Evolutionary conservation across 257 asterid species (phyloP), one percentile per base, ranked within the genome.

Genomic region (Solanum commersonii): DNA sequence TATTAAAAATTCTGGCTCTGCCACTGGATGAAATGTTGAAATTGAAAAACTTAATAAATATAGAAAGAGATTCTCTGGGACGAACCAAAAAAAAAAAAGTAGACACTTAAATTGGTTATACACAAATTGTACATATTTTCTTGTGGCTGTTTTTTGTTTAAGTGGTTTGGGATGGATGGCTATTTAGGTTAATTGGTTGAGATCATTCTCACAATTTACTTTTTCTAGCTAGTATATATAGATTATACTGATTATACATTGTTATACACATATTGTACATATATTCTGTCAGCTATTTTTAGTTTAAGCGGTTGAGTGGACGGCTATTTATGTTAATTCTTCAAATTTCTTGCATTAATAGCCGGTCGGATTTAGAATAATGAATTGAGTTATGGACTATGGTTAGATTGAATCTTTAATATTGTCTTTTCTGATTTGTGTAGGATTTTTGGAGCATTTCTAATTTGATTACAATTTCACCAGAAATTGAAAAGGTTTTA

Each of bases 381-480:
- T 18, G 40, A 79, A 44, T 79, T 9, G 65, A 44, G 14, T 13
- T 27, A 33, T 81, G 29, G 14, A 15, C 84, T 31, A 44, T 79
- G 65, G 31, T 27, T 33, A 44, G 12, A 44, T 44, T 79, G 65
- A 44, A 42, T 44, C 65, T 29, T 81, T 81, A 44, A 44, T 15
- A 27, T 14, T 52, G 63, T 79, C 38, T 42, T 12, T 44, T 79
- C 16, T 46, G 4, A 71, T 79, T 40, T 85, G 63, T 83, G 67
- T 89, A 91, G 96, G 94, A 92, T 81, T 88, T 46, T 87, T 77
- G 89, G 87, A 83, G 91, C 34, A 86, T 90, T 87, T 67, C 90
- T 65, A 37, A 90, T 86, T 86, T 93, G 90, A 29, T 83, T 76
- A 83, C 38, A 77, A 44, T 84, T 87, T 77, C 79, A 42, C 49